Evolutionary conservation across 1,139 yeast genomes (phyloP).

Genomic region (Debaryomyces psychrophilus): DNA sequence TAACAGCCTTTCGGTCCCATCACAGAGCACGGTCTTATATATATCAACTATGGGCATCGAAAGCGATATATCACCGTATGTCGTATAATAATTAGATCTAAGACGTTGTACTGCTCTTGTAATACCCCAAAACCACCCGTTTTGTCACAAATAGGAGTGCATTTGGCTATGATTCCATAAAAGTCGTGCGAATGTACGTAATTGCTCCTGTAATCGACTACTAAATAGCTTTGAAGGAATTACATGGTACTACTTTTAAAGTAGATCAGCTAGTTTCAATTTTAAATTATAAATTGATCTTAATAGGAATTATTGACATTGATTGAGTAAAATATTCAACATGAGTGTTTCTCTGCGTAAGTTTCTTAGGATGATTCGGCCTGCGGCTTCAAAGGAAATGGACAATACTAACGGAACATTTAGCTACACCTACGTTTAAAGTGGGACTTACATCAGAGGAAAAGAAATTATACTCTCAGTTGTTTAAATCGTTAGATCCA

Average conservation of each 20-base stretch:
- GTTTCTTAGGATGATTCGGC: conserved; percentile 15
- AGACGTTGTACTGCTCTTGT: too few relatives aligned
- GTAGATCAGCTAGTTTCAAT: conserved; percentile 1
- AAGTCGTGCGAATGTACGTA: conserved; percentile 4
- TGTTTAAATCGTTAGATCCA: conserved; percentile 79
- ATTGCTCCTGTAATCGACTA: conserved; percentile 6
- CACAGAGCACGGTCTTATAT: too few relatives aligned
- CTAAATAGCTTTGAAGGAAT: neutral
- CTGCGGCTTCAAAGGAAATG: neutral
- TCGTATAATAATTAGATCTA: too few relatives aligned
- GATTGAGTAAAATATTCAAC: conserved; percentile 7
- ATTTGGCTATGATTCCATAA: neutral
- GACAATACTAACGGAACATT: conserved; percentile 12
- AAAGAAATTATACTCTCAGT: conserved; percentile 67
- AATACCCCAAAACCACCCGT: neutral
- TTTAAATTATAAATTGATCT: neutral
- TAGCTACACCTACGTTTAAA: conserved; percentile 40
- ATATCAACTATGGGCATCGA: too few relatives aligned
- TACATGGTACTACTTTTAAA: neutral
- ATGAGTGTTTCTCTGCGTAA: conserved; percentile 36
- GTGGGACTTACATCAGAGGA: conserved; percentile 77
- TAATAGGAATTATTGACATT: conserved; percentile 3
- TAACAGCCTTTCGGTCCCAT: too few relatives aligned
- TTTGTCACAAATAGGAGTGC: neutral
- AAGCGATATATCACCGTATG: too few relatives aligned